Evolutionary conservation across 2,329 filamentous ascomycete genomes (phyloP), one percentile per base, ranked within the genome.

Genomic region (Graphilbum fragrans): DNA sequence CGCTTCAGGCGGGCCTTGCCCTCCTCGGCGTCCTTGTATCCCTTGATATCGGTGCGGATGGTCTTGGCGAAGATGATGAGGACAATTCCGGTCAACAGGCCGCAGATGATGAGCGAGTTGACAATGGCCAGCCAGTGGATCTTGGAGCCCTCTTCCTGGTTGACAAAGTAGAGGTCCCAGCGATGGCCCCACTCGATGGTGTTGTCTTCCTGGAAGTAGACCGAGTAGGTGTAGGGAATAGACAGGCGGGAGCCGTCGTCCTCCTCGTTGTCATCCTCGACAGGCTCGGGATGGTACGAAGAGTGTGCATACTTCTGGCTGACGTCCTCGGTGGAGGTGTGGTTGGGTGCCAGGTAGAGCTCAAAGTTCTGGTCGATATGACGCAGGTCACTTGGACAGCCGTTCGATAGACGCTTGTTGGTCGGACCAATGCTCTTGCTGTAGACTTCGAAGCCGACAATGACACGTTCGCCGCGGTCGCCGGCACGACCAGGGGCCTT

Each of bases 391-490:
- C 65, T 63, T 1, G 85, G 84, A 52, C 86, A 84, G 16, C 83
- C 82, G 16, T 66, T 62, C 33, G 71, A 68, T 43, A 77, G 67
- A 38, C 82, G 74, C 49, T 74, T 70, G 45, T 66, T 69, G 12
- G 61, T 64, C 8, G 70, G 65, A 20, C 76, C 77, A 52, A 93
- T 74, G 55, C 85, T 93, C 66, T 90, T 93, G 19, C 86, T 77
- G 53, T 92, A 94, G 21, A 94, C 80, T 62, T 94, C 86, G 54
- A 94, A 94, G 1, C 84, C 86, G 18, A 93, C 83, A 49, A 94
- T 74, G 32, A 92, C 77, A 61, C 85, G 87, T 48, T 78, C 81
- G 38, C 83, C 82, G 35, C 72, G 70, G 17, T 78, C 70, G 23
- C 82, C 83, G 3, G 75, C 79, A 47, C 65, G 70, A 11, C 82